Evolutionary conservation across 352 stramenopile species (phyloP).

Genomic region (Peronospora belbahrii): DNA sequence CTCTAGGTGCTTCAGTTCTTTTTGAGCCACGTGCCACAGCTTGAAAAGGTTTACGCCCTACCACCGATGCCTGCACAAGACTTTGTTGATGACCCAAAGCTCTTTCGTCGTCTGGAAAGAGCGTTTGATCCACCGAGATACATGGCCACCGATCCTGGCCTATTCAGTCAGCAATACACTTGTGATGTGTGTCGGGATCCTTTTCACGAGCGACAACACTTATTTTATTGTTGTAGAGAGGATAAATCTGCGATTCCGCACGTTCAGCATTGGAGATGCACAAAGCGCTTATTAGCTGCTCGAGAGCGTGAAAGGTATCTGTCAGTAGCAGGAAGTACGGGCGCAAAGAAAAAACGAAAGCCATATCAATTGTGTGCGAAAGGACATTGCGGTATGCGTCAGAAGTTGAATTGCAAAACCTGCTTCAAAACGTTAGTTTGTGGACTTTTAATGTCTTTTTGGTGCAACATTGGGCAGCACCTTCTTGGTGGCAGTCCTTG

Average conservation of each 20-base stretch:
- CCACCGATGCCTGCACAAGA: conserved; percentile 14
- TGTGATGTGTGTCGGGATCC: conserved; percentile 65
- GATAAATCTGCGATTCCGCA: conserved; percentile 32
- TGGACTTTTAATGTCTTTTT: conserved; percentile 81
- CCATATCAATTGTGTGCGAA: conserved; percentile 48
- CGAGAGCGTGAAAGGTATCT: conserved; percentile 20
- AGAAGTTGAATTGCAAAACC: conserved; percentile 63
- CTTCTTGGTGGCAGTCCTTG: conserved; percentile 57
- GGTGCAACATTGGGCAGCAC: conserved; percentile 69
- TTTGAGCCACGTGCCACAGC: conserved; percentile 52
- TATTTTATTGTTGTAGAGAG: conserved; percentile 57
- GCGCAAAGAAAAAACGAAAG: conserved; percentile 47
- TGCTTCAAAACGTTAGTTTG: conserved; percentile 41
- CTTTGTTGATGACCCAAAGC: conserved; percentile 39
- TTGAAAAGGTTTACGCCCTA: conserved; percentile 47
- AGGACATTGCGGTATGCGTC: conserved; percentile 44
- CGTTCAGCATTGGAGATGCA: conserved; percentile 73
- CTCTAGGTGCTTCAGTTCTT: conserved; percentile 66
- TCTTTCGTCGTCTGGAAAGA: conserved; percentile 41
- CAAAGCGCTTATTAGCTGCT: conserved; percentile 39
- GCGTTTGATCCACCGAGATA: conserved; percentile 49
- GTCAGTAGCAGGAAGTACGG: conserved; percentile 7
- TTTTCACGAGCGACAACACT: conserved; percentile 65
- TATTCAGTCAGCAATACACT: conserved; percentile 42
- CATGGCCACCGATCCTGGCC: conserved; percentile 46